These are phyloP conservation scores for Pyrus communis DNA, from an alignment of 306 rosid species.

Conservation along the genomic window DNA sequence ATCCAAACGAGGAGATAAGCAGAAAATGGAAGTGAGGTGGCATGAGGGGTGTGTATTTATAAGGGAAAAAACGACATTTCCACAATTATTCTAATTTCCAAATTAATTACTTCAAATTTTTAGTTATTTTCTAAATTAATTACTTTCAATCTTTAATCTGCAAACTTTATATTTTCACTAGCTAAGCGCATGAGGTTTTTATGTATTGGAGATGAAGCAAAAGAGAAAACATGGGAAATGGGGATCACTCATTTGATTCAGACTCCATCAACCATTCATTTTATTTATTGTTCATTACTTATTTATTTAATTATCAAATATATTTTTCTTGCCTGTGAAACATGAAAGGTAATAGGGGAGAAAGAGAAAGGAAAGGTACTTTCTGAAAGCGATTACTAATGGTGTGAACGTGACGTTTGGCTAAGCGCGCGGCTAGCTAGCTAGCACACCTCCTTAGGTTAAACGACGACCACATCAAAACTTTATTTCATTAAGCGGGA, in stretches of 20 bases:
- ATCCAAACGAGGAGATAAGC: slow-evolving; percentile 32
- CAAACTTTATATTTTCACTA: neutral
- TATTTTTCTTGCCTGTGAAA: slow-evolving; percentile 1
- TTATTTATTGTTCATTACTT: neutral
- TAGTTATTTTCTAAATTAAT: too few relatives aligned
- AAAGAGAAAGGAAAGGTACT: slow-evolving; percentile 24
- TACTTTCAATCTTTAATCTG: neutral
- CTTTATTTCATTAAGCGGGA: too few relatives aligned
- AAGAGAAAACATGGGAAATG: slow-evolving; percentile 13
- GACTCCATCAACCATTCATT: slow-evolving; percentile 17
- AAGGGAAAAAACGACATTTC: slow-evolving; percentile 45
- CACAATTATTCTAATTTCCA: slow-evolving; percentile 40
- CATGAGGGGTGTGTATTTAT: slow-evolving; percentile 53
- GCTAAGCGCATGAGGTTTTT: too few relatives aligned
- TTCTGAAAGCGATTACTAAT: slow-evolving; percentile 45
- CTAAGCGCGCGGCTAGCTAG: slow-evolving; percentile 14
- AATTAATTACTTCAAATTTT: too few relatives aligned
- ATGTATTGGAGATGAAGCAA: slow-evolving; percentile 28
- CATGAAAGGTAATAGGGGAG: slow-evolving; percentile 20
- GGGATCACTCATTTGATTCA: slow-evolving; percentile 22
- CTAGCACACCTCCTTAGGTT: neutral
- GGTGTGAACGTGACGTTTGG: slow-evolving; percentile 48
- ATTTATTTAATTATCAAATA: neutral
- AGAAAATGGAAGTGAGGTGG: slow-evolving; percentile 56
- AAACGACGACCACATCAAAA: too few relatives aligned